phyloP scores from a whole-genome alignment of 371 early-diverging fungal genomes.

The Mucor indicus region DNA sequence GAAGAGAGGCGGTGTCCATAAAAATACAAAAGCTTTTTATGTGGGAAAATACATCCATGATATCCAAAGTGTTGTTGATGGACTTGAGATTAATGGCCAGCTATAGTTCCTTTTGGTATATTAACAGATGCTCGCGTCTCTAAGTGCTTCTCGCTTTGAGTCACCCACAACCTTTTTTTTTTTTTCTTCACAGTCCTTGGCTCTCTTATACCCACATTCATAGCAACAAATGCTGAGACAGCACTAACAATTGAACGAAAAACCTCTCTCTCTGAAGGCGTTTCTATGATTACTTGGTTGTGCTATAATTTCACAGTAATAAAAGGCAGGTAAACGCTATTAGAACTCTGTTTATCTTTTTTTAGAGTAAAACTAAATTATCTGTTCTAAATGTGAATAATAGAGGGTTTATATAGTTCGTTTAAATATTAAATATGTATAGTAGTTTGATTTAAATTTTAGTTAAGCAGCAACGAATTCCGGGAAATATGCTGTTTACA shows the following conservation, averaged over 20 bases:
- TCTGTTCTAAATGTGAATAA: no score
- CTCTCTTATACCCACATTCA: background rate
- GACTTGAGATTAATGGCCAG: slow-evolving; percentile 10
- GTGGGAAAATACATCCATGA: slow-evolving; percentile 2
- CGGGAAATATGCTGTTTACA: no score
- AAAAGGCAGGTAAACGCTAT: no score
- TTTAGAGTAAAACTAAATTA: no score
- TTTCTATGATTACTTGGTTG: background rate
- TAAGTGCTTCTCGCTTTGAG: slow-evolving; percentile 2
- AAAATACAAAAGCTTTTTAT: background rate
- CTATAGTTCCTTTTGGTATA: slow-evolving; percentile 11
- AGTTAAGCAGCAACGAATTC: no score
- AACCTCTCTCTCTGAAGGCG: background rate
- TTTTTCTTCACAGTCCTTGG: slow-evolving; percentile 3
- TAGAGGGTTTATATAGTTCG: no score
- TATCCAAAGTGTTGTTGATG: slow-evolving; percentile 1
- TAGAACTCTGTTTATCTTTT: no score
- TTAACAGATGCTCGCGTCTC: background rate
- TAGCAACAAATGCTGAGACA: background rate
- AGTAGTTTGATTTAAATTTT: no score
- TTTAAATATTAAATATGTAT: no score
- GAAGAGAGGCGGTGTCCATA: slow-evolving; percentile 1
- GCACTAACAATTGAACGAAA: background rate
- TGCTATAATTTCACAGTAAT: no score
- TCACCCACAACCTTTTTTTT: slow-evolving; percentile 2